A percentile compares a stretch with the other conserved stretches of the same genome.
Conservation (phyloP, 2,329 filamentous ascomycete genomes). For the Periconia macrospinosa region DNA sequence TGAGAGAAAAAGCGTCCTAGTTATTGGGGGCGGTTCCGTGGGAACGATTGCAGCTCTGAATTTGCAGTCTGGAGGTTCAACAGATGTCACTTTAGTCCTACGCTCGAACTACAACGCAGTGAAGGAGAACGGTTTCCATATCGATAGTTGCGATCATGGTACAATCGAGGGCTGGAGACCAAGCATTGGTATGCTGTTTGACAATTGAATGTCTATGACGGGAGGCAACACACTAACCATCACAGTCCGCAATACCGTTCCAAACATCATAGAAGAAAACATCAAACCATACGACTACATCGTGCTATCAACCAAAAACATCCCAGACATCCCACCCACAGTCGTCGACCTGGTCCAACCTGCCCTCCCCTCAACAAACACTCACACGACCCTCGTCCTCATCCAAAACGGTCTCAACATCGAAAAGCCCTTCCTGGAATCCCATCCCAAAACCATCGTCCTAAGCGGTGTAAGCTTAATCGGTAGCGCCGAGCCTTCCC, state of each 20-base stretch:
- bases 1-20: conserved; percentile 47
- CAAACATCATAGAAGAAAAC: conserved; percentile 44
- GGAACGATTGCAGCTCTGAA: conserved; percentile 60
- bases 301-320: conserved; percentile 61
- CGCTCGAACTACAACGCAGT: conserved; percentile 60
- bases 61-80: conserved; percentile 54
- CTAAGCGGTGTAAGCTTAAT: conserved; percentile 59
- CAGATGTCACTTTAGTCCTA: conserved; percentile 58
- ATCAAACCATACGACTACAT: conserved; percentile 57
- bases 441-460: conserved; percentile 56
- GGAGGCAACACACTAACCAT: neutral
- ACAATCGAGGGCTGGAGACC: conserved; percentile 54
- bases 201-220: neutral
- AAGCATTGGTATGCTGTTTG: conserved; percentile 37
- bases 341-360: conserved; percentile 54
- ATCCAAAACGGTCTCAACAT: conserved; percentile 68
- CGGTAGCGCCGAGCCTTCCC: conserved; percentile 52
- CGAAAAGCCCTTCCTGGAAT: conserved; percentile 54
- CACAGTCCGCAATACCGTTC: conserved; percentile 53
- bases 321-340: conserved; percentile 56
- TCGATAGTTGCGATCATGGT: conserved; percentile 61
- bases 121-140: conserved; percentile 53
- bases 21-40: conserved; percentile 60
- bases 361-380: conserved; percentile 52
- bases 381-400: conserved; percentile 58